phyloP scores from a whole-genome alignment of 768 basidiomycete genomes.

The Mycena indigotica region DNA sequence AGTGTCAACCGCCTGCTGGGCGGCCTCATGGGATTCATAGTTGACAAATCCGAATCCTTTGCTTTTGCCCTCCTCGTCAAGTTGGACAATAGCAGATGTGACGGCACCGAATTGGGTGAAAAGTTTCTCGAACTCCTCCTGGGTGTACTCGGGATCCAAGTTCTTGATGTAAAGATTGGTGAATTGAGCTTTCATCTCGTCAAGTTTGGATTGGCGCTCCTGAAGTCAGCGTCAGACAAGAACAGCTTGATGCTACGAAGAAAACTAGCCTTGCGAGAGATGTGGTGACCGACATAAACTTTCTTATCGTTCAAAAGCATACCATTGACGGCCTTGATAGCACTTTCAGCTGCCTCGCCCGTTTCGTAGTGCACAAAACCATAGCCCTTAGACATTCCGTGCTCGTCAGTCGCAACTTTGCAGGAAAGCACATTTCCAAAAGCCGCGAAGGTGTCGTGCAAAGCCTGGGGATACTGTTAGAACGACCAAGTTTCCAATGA shows the following conservation, averaged over 20 bases:
- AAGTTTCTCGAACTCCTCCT: conserved; percentile 84
- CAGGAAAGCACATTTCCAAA: conserved; percentile 98
- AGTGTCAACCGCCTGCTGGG: conserved; percentile 83
- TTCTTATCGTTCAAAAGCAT: conserved; percentile 99
- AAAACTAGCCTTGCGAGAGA: conserved; percentile 82
- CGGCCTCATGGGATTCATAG: conserved; percentile 90
- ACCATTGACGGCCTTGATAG: conserved; percentile 98
- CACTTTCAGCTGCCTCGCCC: conserved; percentile 90
- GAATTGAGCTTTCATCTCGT: conserved; percentile 96
- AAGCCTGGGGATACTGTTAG: conserved; percentile 58
- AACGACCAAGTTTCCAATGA: background rate
- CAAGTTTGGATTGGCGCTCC: conserved; percentile 98
- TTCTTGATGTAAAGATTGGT: conserved; percentile 99
- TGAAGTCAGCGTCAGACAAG: conserved; percentile 27
- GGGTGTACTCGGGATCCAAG: conserved; percentile 78
- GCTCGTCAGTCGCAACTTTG: conserved; percentile 97
- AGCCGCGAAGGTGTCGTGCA: conserved; percentile 98
- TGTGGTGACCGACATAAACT: conserved; percentile 97
- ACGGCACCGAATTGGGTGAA: conserved; percentile 79
- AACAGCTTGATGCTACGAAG: no score
- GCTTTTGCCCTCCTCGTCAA: conserved; percentile 88
- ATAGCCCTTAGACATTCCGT: conserved; percentile 94
- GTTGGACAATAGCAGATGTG: conserved; percentile 84
- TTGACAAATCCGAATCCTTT: conserved; percentile 99
- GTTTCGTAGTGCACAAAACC: conserved; percentile 99